Conservation (phyloP, 2,329 filamentous ascomycete genomes). For the Elsinoe fawcettii region DNA sequence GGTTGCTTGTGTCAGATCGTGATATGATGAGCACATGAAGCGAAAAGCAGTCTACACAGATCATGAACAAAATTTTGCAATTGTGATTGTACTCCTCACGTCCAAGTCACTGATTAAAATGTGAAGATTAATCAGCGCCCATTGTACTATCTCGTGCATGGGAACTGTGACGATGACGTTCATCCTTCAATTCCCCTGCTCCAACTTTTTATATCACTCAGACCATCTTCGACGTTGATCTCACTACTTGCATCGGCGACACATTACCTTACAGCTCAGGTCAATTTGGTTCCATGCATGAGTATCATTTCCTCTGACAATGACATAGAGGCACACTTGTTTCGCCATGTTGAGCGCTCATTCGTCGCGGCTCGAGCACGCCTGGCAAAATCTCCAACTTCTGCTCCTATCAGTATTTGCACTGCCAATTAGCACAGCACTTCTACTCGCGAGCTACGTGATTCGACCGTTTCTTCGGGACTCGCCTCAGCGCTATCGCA, state of each 20-base stretch:
- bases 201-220: too few relatives aligned
- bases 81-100: too few relatives aligned
- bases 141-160: too few relatives aligned
- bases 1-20: background rate
- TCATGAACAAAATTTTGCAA: background rate
- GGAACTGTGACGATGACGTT: too few relatives aligned
- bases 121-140: too few relatives aligned
- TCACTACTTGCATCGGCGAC: too few relatives aligned
- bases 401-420: constrained; percentile 37
- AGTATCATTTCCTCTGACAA: background rate
- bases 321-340: too few relatives aligned
- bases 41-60: background rate
- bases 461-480: constrained; percentile 19
- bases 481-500: constrained; percentile 20
- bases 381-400: constrained; percentile 42
- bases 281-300: background rate
- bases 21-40: background rate
- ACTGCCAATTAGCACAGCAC: constrained; percentile 44
- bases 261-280: too few relatives aligned
- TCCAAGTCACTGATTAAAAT: too few relatives aligned
- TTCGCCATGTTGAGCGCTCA: constrained; percentile 28
- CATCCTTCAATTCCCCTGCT: too few relatives aligned
- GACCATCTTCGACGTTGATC: too few relatives aligned
- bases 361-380: constrained; percentile 34
- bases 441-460: constrained; percentile 33